Percentiles rank a stretch among this genome's conserved stretches.
Evolutionary conservation across 73 alveolate genomes (phyloP).

Genomic region (Stentor roeselii): DNA sequence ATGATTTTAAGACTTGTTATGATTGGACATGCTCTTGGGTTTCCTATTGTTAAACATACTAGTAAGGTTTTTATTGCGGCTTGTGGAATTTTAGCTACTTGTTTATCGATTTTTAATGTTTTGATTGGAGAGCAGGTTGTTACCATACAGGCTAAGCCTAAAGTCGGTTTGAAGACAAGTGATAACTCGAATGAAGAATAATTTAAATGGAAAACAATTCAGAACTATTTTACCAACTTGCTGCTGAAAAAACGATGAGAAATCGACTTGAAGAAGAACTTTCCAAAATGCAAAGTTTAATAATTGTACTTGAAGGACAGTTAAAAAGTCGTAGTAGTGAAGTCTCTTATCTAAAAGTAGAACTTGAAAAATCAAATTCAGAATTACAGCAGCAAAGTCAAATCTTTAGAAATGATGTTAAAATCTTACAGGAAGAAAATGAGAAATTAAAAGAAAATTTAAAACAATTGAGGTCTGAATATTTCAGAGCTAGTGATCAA

Average conservation of each 20-base stretch:
- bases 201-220: no score
- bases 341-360: background rate
- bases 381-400: background rate
- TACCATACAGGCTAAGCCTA: no score
- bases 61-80: background rate
- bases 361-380: background rate
- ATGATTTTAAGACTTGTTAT: background rate
- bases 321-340: background rate
- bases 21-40: slow-evolving; percentile 14
- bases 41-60: background rate
- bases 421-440: background rate
- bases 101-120: background rate
- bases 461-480: background rate
- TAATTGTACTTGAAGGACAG: background rate
- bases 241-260: background rate
- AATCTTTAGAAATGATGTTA: background rate
- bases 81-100: background rate
- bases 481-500: background rate
- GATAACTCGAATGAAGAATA: no score
- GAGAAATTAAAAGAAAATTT: background rate
- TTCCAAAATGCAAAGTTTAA: background rate
- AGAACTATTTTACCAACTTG: no score
- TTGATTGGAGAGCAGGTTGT: no score
- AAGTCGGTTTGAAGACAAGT: no score
- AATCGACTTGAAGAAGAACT: background rate